Evolutionary conservation across 1,139 yeast species (phyloP), one percentile per base, ranked within the genome.

Genomic region (Candida anutae): DNA sequence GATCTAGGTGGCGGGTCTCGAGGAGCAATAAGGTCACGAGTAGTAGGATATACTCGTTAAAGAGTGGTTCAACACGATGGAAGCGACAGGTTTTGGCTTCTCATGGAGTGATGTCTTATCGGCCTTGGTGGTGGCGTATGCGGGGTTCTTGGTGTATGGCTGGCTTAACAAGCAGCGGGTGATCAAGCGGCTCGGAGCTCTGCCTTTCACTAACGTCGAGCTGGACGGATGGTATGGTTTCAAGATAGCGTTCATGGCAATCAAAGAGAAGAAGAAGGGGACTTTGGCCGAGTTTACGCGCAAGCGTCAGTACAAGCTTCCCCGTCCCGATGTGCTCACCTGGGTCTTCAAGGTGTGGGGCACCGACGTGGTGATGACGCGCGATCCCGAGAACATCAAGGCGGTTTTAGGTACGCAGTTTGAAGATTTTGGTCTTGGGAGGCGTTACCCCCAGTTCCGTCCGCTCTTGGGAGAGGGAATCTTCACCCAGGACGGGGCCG

Each of bases 391-490:
- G 21, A 47, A 60, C 40, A 49, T 62, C 39, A 50, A 60, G 38
- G 67, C 68, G 3, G 32, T 62, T 9, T 50, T 62, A 35, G 63
- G 64, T 21, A 58, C 65, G 16, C 65, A 65, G 32, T 72, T 71
- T 43, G 58, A 58, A 38, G 77, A 72, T 34, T 72, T 67, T 46
- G 58, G 61, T 11, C 58, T 74, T 25, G 79, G 79, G 3, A 44
- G 48, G 8, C 64, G 79, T 39, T 65, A 66, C 44, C 42, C 43
- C 4, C 58, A 53, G 25, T 58, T 71, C 42, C 34, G 36, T 24
- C 69, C 73, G 4, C 46, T 69, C 15, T 53, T 73, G 27, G 79
- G 79, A 5, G 69, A 69, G 32, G 79, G 80, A 3, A 72, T 73
- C 33, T 74, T 74, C 50, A 70, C 77, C 2, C 55, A 69, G 21